Percentiles rank a stretch among this genome's conserved stretches.
phyloP scores from a whole-genome alignment of 106 monocot species.

The Xerophyta viscosa region DNA sequence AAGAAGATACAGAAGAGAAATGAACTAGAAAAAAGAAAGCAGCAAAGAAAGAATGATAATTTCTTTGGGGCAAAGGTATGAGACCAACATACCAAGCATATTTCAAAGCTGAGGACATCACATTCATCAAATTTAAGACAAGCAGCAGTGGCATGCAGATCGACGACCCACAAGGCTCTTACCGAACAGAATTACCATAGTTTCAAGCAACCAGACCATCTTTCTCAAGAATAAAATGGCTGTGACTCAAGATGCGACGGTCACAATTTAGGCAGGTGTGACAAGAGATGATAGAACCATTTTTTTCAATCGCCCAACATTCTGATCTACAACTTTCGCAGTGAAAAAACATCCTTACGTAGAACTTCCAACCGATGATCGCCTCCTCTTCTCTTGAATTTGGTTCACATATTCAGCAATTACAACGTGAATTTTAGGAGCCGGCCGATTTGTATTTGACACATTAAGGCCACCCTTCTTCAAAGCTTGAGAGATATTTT shows the following conservation, averaged over 20 bases:
- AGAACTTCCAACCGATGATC: not conserved
- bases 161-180: not conserved
- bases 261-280: too few relatives aligned
- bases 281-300: too few relatives aligned
- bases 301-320: not conserved
- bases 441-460: constrained; percentile 24
- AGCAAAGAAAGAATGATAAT: too few relatives aligned
- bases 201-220: not conserved
- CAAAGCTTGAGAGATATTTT: constrained; percentile 35
- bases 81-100: not conserved
- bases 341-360: constrained; percentile 3
- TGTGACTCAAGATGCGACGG: not conserved
- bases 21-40: too few relatives aligned
- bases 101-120: too few relatives aligned
- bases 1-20: too few relatives aligned
- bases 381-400: constrained; percentile 47
- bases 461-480: constrained; percentile 47
- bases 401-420: constrained; percentile 44
- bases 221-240: not conserved
- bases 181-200: too few relatives aligned
- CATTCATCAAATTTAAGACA: not conserved
- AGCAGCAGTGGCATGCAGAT: not conserved
- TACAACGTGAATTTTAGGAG: constrained; percentile 36
- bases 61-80: too few relatives aligned
- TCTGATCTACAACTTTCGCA: not conserved